Conservation (phyloP, 345 rosid genomes). For the Pistacia atlantica region DNA sequence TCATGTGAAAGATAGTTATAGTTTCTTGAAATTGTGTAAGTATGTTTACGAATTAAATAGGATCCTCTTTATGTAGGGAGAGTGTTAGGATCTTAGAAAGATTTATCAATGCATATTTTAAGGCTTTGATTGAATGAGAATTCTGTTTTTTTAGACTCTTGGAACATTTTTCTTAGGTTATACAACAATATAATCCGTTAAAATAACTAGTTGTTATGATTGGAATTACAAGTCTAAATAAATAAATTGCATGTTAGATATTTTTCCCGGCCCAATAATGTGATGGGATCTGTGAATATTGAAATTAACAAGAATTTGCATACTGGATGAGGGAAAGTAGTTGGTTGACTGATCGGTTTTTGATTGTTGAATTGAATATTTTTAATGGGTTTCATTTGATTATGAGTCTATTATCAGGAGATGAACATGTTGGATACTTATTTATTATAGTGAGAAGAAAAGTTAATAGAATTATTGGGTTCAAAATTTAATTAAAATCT, state of each 20-base stretch:
- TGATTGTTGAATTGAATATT: background rate
- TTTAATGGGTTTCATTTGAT: background rate
- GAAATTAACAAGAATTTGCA: background rate
- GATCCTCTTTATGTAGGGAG: background rate
- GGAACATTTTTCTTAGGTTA: no score
- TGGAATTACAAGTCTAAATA: background rate
- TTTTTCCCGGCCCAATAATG: no score
- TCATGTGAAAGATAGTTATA: no score
- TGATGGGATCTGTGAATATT: background rate
- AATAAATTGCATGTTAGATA: background rate
- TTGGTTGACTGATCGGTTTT: no score
- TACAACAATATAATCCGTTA: background rate
- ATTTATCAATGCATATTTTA: background rate
- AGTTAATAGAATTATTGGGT: no score
- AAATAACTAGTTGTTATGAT: background rate
- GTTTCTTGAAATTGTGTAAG: background rate
- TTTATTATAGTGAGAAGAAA: background rate
- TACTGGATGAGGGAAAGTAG: no score
- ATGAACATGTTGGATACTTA: background rate
- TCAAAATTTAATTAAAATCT: no score
- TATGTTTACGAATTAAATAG: no score
- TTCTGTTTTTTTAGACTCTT: background rate
- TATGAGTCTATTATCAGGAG: background rate
- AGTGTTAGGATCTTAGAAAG: background rate
- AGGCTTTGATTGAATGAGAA: background rate